Conservation (phyloP, 768 basidiomycete species). For the Lactarius hengduanensis region DNA sequence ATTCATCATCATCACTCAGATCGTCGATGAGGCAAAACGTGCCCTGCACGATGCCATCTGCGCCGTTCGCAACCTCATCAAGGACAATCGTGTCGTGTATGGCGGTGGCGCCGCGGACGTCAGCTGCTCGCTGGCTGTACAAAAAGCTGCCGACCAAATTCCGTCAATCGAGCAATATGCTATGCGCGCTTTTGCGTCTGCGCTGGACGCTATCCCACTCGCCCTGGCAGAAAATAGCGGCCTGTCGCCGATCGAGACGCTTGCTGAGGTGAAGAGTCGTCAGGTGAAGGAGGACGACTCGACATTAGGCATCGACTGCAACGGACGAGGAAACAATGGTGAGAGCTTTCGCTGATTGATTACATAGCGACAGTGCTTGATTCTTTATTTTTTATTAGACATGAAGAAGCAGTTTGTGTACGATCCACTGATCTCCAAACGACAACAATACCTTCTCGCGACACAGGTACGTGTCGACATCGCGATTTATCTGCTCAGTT, state of each 20-base stretch:
- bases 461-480: constrained; percentile 65
- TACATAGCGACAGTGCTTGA: background rate
- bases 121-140: constrained; percentile 88
- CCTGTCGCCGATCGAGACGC: constrained; percentile 91
- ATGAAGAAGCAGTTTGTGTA: constrained; percentile 98
- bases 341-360: constrained; percentile 29
- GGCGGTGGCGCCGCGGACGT: constrained; percentile 99
- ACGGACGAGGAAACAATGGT: constrained; percentile 85
- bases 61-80: constrained; percentile 91
- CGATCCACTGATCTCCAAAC: constrained; percentile 95
- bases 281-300: constrained; percentile 87
- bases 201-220: constrained; percentile 91
- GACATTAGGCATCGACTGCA: constrained; percentile 90
- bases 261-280: constrained; percentile 92
- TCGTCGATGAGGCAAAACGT: constrained; percentile 98
- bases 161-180: constrained; percentile 99
- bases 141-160: constrained; percentile 96
- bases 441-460: constrained; percentile 96
- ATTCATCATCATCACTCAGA: constrained; percentile 48
- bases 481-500: constrained; percentile 8
- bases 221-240: constrained; percentile 99
- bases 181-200: constrained; percentile 98
- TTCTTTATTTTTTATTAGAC: constrained; percentile 49
- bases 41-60: constrained; percentile 98
- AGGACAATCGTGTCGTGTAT: constrained; percentile 96